Conservation (phyloP, 805 yeast genomes). For the Ogataea chonburiensis region DNA sequence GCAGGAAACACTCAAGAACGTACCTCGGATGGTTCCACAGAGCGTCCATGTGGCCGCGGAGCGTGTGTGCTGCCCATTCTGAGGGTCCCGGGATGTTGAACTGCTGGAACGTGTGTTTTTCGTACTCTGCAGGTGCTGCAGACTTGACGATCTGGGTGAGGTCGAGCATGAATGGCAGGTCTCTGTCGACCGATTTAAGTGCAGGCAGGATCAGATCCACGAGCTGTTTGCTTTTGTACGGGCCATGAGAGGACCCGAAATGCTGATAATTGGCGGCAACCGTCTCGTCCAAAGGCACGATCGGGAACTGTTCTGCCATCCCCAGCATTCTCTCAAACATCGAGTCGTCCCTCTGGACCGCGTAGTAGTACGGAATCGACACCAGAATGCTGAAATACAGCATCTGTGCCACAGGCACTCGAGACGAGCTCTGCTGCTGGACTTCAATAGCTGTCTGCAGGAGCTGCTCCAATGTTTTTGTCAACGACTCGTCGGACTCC, state of each 20-base stretch:
- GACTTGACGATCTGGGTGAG: slow-evolving; percentile 23
- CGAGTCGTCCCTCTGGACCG: slow-evolving; percentile 23
- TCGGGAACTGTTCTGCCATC: slow-evolving; percentile 36
- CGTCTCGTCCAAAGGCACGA: slow-evolving; percentile 9
- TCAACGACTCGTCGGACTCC: slow-evolving; percentile 40
- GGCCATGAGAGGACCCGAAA: slow-evolving; percentile 38
- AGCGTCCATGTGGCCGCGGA: slow-evolving; percentile 55
- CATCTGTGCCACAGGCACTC: slow-evolving; percentile 66
- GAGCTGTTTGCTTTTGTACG: slow-evolving; percentile 51
- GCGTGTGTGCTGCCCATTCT: slow-evolving; percentile 30
- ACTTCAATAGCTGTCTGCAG: slow-evolving; percentile 55
- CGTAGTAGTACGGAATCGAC: slow-evolving; percentile 56
- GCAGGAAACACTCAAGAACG: slow-evolving; percentile 58
- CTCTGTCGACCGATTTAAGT: slow-evolving; percentile 44
- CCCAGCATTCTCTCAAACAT: slow-evolving; percentile 46
- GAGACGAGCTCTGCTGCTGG: slow-evolving; percentile 39
- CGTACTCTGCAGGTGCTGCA: slow-evolving; percentile 18
- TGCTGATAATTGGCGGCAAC: slow-evolving; percentile 26
- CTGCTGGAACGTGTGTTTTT: slow-evolving; percentile 26
- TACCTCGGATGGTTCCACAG: slow-evolving; percentile 67
- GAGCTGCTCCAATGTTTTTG: slow-evolving; percentile 50
- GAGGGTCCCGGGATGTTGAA: slow-evolving; percentile 37
- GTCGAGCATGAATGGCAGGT: slow-evolving; percentile 40
- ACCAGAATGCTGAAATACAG: slow-evolving; percentile 60
- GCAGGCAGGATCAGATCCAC: slow-evolving; percentile 54